Evolutionary conservation across 257 asterid species (phyloP).

Genomic region (Nicotiana undulata): DNA sequence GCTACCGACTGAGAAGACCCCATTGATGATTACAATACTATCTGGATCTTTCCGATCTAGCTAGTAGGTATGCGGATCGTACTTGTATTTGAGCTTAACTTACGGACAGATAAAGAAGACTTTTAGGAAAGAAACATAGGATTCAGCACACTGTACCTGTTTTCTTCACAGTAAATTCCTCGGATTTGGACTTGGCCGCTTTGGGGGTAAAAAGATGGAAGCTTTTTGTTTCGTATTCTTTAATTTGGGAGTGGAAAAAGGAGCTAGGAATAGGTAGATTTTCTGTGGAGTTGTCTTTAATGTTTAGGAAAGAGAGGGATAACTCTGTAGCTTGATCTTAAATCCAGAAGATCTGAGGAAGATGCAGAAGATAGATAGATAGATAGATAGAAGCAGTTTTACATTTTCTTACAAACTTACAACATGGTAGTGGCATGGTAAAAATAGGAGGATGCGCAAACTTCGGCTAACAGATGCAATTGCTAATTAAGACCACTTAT

Average conservation of each 20-base stretch:
- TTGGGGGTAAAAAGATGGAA: not conserved
- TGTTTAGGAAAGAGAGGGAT: not conserved
- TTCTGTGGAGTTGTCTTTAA: too few relatives aligned
- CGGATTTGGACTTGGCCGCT: not conserved
- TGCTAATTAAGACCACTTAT: not conserved
- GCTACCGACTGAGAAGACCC: conserved; percentile 75
- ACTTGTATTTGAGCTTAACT: not conserved
- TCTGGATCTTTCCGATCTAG: conserved; percentile 5
- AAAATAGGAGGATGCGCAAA: not conserved
- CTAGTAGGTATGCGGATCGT: not conserved
- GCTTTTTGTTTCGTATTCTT: not conserved
- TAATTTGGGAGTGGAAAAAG: not conserved
- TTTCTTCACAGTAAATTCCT: not conserved
- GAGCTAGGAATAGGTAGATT: too few relatives aligned
- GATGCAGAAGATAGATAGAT: not conserved
- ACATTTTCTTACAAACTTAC: not conserved
- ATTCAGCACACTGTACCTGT: too few relatives aligned
- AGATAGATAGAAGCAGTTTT: not conserved
- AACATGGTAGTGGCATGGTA: not conserved
- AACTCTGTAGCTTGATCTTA: not conserved
- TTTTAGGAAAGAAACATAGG: not conserved
- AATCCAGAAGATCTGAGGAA: not conserved
- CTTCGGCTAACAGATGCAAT: not conserved
- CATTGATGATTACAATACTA: conserved; percentile 24
- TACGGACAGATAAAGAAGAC: too few relatives aligned